Percentiles rank a stretch among this genome's conserved stretches.
These are phyloP conservation scores for Juglanconis sp. DNA, from an alignment of 2,329 filamentous ascomycete genomes.

Conservation along the genomic window DNA sequence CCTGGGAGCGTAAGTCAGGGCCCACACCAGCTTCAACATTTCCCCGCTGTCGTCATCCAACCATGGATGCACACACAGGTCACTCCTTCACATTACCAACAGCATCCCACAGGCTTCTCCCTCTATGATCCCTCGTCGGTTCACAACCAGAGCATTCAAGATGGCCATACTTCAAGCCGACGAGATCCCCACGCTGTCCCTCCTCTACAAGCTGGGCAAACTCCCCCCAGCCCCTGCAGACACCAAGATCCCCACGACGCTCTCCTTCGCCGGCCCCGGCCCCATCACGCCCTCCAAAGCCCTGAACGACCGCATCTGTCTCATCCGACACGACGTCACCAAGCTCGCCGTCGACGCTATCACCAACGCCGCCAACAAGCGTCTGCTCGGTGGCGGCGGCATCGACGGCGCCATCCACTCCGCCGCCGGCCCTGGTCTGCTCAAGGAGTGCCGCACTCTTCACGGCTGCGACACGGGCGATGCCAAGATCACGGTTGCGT, in stretches of 20 bases:
- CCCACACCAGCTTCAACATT: conserved; percentile 5
- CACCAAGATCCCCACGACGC: conserved; percentile 18
- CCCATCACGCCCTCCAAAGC: conserved; percentile 37
- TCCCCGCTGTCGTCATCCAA: conserved; percentile 17
- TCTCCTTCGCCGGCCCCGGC: conserved; percentile 23
- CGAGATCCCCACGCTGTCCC: conserved; percentile 60
- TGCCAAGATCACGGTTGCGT: conserved; percentile 79
- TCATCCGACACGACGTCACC: conserved; percentile 79
- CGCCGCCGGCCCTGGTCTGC: conserved; percentile 69
- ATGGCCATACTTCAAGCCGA: conserved; percentile 41
- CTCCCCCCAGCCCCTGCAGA: conserved; percentile 32
- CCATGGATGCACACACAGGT: neutral
- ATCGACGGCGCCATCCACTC: conserved; percentile 85
- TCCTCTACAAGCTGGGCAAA: conserved; percentile 61
- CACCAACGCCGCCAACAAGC: conserved; percentile 86
- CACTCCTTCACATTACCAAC: neutral
- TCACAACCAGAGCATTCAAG: conserved; percentile 17
- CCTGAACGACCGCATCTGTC: conserved; percentile 68
- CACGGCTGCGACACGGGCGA: conserved; percentile 72
- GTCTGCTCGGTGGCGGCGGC: conserved; percentile 81
- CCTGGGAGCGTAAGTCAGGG: neutral
- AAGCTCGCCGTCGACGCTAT: conserved; percentile 74
- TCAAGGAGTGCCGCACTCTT: conserved; percentile 68
- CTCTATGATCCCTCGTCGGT: neutral
- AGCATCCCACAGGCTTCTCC: neutral